Conservation (phyloP, 2,329 filamentous ascomycete species). For the Rugonectria rugulosa region DNA sequence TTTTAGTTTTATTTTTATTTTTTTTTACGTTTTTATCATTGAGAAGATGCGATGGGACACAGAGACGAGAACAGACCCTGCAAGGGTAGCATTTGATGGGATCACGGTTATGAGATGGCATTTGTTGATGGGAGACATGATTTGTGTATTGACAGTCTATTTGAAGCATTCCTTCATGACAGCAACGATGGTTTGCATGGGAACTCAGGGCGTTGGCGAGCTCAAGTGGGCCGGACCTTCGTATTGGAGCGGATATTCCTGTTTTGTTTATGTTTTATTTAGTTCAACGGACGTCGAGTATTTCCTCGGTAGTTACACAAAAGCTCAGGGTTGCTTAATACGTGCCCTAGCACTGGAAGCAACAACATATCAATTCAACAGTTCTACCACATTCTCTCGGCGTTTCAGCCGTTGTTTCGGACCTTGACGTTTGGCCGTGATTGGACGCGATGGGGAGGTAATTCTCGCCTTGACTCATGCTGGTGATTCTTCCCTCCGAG, state of each 20-base stretch:
- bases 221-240: constrained; percentile 41
- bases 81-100: constrained; percentile 38
- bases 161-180: constrained; percentile 26
- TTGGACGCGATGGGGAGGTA: not conserved
- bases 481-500: too few species aligned
- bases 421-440: not conserved
- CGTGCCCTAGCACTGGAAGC: constrained; percentile 35
- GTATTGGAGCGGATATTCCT: constrained; percentile 36
- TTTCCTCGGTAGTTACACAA: constrained; percentile 39
- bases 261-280: constrained; percentile 13
- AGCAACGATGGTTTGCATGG: constrained; percentile 36
- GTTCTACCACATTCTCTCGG: constrained; percentile 23
- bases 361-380: constrained; percentile 23
- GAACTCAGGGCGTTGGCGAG: constrained; percentile 40
- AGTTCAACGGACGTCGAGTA: constrained; percentile 29
- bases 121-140: constrained; percentile 36
- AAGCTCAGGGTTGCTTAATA: constrained; percentile 33
- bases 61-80: constrained; percentile 34
- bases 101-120: constrained; percentile 43
- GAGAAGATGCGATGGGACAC: constrained; percentile 29
- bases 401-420: not conserved
- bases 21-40: constrained; percentile 38
- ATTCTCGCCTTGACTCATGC: not conserved
- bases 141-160: constrained; percentile 36
- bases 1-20: constrained; percentile 40